Evolutionary conservation across 1,284 basidiomycete genomes (phyloP), one percentile per base, ranked within the genome.

Genomic region (Microbotryum scabiosae): DNA sequence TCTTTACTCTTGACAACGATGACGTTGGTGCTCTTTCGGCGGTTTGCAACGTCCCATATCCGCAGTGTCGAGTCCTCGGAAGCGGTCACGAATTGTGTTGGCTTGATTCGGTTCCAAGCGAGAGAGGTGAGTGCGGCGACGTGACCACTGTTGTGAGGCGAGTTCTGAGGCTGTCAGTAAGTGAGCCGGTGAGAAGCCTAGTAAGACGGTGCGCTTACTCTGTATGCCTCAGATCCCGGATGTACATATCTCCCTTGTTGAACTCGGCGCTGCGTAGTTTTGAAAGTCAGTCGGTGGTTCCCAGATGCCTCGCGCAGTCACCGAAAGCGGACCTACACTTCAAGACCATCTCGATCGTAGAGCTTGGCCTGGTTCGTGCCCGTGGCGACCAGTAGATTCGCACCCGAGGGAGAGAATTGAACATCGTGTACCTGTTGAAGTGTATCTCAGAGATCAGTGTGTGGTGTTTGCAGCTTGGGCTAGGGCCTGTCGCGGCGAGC

Each of bases 221-320:
- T 61, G 96, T 98, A 72, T 97, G 86, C 75, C 91, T 90, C 90
- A 98, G 96, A 76, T 99, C 96, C 57, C 96, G 85, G 70, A 99
- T 88, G 74, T 97, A 99, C 65, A 88, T 89, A 76, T 99, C 96
- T 43, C 96, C 96, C 77, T 97, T 96, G 74, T 89, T 81, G 74
- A 84, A 96, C 67, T 87, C 87, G 63, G 85, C 84, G 74, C 89
- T 91, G 74, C 56, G 64, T 1, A 23, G 21, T 6, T 12, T 25
- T 6, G 16, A 21, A 30, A 21, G 4, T 43, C 44, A 10, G 21
- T n/a, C 14, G 16, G 21, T 20, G 14, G 52, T 9, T 30, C 36
- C n/a, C 14, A 46, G 50, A 20, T 20, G 23, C 5, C 36, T 18
- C 16, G 5, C 36, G 12, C 36, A 16, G 36, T 41, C 16, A 18